These are phyloP conservation scores for Leishmania guyanensis DNA, from an alignment of 208 protist genomes.

Conservation along the genomic window DNA sequence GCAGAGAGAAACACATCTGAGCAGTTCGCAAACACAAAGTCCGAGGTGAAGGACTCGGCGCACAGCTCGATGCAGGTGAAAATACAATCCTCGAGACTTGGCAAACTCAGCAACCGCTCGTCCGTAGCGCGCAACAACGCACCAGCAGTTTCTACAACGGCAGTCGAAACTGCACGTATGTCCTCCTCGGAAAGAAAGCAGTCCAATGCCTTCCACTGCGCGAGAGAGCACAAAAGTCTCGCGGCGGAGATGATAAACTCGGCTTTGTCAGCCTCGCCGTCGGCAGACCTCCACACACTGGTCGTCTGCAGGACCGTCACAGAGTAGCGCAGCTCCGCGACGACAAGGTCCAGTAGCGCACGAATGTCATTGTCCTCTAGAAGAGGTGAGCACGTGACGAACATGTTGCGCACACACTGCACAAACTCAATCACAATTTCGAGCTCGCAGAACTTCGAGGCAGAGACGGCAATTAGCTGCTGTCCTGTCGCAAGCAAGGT, in stretches of 20 bases:
- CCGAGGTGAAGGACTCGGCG: conserved; percentile 59
- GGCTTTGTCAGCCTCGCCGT: conserved; percentile 53
- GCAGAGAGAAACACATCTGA: conserved; percentile 61
- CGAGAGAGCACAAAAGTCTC: conserved; percentile 51
- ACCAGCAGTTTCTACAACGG: conserved; percentile 48
- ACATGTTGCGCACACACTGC: conserved; percentile 46
- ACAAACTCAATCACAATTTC: conserved; percentile 44
- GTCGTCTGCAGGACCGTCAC: conserved; percentile 15
- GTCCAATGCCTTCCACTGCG: conserved; percentile 74
- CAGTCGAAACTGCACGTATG: conserved; percentile 30
- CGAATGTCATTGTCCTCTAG: conserved; percentile 43
- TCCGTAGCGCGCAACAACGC: conserved; percentile 58
- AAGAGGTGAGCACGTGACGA: conserved; percentile 45
- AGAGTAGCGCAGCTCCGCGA: conserved; percentile 31
- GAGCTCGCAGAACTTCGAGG: conserved; percentile 39
- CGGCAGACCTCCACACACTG: conserved; percentile 37
- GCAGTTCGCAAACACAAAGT: conserved; percentile 51
- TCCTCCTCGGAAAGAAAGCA: conserved; percentile 63
- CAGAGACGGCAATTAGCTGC: conserved; percentile 29
- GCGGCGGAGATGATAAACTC: conserved; percentile 49
- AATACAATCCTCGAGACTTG: conserved; percentile 58
- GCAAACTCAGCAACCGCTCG: conserved; percentile 48
- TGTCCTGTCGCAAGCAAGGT: conserved; percentile 27
- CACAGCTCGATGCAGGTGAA: conserved; percentile 73
- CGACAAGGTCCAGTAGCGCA: conserved; percentile 37